Evolutionary conservation across 345 rosid genomes (phyloP).

Genomic region (Linum lewisii): DNA sequence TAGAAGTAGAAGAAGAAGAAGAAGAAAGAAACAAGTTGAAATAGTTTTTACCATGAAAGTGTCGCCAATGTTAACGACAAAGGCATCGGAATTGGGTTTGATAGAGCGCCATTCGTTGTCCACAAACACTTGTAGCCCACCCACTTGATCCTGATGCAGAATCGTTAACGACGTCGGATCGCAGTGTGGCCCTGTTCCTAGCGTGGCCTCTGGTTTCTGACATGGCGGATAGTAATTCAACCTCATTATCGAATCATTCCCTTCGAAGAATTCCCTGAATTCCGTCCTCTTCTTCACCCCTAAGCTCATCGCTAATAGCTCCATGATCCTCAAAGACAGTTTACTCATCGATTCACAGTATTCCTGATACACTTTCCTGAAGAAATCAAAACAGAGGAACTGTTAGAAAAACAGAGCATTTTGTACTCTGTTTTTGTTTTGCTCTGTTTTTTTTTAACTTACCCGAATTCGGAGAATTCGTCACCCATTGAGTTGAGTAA

Average conservation of each 20-base stretch:
- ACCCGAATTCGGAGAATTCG: conserved; percentile 16
- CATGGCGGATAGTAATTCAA: conserved; percentile 17
- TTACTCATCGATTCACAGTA: conserved; percentile 16
- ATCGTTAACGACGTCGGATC: conserved; percentile 16
- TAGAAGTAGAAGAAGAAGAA: neutral
- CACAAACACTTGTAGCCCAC: conserved; percentile 15
- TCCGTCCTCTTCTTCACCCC: conserved; percentile 10
- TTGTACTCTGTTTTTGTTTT: too few relatives aligned
- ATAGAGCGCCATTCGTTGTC: conserved; percentile 12
- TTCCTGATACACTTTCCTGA: conserved; percentile 13
- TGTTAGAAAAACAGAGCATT: neutral
- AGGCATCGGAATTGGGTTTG: conserved; percentile 9
- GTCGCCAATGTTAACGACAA: conserved; percentile 20
- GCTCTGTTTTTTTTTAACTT: neutral
- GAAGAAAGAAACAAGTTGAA: too few relatives aligned
- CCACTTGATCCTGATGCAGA: conserved; percentile 21
- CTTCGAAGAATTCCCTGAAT: conserved; percentile 15
- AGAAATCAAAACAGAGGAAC: neutral
- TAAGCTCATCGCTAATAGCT: conserved; percentile 13
- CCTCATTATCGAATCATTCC: conserved; percentile 15
- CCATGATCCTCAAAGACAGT: conserved; percentile 11
- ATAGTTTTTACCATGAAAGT: conserved; percentile 16
- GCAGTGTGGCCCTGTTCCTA: conserved; percentile 20
- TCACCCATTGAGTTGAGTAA: conserved; percentile 6
- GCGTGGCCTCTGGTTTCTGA: conserved; percentile 10